Evolutionary conservation across 2,329 filamentous ascomycete genomes (phyloP).

Genomic region (Trichoderma sp.): DNA sequence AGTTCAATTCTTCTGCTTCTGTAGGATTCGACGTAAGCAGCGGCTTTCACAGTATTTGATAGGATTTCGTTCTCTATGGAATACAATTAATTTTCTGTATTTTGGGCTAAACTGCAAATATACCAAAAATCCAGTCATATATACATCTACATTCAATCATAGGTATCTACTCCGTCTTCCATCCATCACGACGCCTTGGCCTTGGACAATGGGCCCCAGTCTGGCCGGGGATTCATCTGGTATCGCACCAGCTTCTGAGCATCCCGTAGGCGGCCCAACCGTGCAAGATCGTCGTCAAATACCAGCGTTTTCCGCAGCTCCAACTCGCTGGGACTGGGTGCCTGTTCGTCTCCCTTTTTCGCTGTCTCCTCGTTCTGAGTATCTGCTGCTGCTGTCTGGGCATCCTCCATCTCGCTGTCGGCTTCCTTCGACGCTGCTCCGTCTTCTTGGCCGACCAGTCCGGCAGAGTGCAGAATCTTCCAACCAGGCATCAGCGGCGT

Average conservation of each 20-base stretch:
- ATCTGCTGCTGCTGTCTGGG: constrained; percentile 36
- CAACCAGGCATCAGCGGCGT: constrained; percentile 72
- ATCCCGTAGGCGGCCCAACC: constrained; percentile 70
- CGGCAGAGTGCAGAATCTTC: constrained; percentile 60
- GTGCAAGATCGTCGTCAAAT: constrained; percentile 80
- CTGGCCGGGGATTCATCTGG: constrained; percentile 84
- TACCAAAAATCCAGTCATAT: neutral
- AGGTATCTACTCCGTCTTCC: constrained; percentile 34
- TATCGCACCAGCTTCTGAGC: constrained; percentile 78
- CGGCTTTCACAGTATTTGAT: neutral
- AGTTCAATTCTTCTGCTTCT: neutral
- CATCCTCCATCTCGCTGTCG: constrained; percentile 47
- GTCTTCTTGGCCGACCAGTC: constrained; percentile 42
- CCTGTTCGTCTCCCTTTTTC: constrained; percentile 33
- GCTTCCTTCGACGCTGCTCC: constrained; percentile 34
- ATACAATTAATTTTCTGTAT: neutral
- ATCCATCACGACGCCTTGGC: constrained; percentile 62
- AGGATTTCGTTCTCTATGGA: neutral
- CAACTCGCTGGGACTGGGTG: constrained; percentile 34
- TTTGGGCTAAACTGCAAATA: neutral
- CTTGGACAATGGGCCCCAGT: constrained; percentile 85
- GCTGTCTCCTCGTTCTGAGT: constrained; percentile 30
- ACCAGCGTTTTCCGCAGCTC: constrained; percentile 61
- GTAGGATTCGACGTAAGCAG: neutral
- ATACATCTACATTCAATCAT: neutral